A percentile compares a stretch with the other conserved stretches of the same genome.
Conservation (phyloP, 495 filamentous ascomycete genomes). For the Penicillium odoratum region DNA sequence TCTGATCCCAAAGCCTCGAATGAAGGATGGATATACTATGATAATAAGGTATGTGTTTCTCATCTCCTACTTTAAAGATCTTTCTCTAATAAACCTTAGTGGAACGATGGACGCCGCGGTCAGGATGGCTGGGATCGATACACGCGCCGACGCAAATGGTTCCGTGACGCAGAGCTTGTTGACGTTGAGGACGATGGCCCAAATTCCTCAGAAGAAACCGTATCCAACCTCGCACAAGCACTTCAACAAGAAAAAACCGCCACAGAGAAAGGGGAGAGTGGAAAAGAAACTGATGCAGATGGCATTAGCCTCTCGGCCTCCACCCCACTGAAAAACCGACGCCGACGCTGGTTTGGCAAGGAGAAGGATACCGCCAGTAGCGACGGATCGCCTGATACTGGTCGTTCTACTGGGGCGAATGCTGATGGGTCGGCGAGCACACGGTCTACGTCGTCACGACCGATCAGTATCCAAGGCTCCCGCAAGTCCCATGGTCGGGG, state of each 20-base stretch:
- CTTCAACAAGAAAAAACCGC: conserved; percentile 28
- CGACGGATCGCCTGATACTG: conserved; percentile 22
- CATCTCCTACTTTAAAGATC: background rate
- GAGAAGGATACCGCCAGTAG: conserved; percentile 32
- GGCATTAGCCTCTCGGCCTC: conserved; percentile 33
- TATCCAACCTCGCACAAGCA: conserved; percentile 35
- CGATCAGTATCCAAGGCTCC: conserved; percentile 36
- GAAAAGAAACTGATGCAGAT: conserved; percentile 23
- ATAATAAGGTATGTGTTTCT: conserved; percentile 73
- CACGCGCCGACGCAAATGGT: conserved; percentile 93
- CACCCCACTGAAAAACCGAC: conserved; percentile 34
- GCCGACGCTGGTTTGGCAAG: conserved; percentile 47
- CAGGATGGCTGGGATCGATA: conserved; percentile 94
- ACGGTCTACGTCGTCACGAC: conserved; percentile 30
- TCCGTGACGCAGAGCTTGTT: conserved; percentile 90
- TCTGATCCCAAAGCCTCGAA: conserved; percentile 52
- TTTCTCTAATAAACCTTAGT: conserved; percentile 51
- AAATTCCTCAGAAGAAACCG: conserved; percentile 21
- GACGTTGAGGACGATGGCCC: conserved; percentile 52
- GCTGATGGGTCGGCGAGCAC: conserved; percentile 13
- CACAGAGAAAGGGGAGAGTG: conserved; percentile 15
- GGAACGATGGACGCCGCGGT: conserved; percentile 86
- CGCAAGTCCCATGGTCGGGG: conserved; percentile 30
- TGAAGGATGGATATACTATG: conserved; percentile 95
- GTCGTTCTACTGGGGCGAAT: conserved; percentile 23